Evolutionary conservation across 257 asterid genomes (phyloP), one percentile per base, ranked within the genome.

Genomic region (Solanum paucissectum): DNA sequence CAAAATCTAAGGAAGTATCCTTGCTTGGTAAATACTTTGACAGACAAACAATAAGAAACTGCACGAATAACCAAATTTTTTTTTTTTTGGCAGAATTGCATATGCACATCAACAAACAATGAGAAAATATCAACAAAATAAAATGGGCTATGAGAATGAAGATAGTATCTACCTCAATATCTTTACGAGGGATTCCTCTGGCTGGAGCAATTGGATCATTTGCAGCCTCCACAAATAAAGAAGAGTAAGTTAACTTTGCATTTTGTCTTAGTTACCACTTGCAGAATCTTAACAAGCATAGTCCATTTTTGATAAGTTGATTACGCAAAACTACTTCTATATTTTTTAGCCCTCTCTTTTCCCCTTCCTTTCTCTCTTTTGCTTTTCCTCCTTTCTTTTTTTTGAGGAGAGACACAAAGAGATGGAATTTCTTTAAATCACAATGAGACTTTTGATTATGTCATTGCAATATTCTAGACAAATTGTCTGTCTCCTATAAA

Each of bases 131-230:
- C 85, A 81, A 81, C 85, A 81, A 81, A 21, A 81, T 29, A 81
- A 49, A 29, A 81, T 27, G 34, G 20, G 49, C 21, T 29, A 49
- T 40, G 86, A 87, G 14, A 27, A 32, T 60, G 66, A 64, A 42
- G 29, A 81, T 12, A 68, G 79, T 27, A 40, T 3, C 9, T 73
- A 95, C 98, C 98, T 94, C 91, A 86, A 95, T 94, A 87, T 93
- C 98, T 91, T 97, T 93, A 86, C 95, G 98, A 87, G 98, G 99
- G 86, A 97, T 94, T 87, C 98, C 99, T 74, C 98, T 93, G 76
- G 95, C 91, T 71, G 98, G 99, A 87, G 99, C 99, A 89, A 97
- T 95, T 82, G 99, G 98, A 90, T 97, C 98, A 89, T 97, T 97
- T 89, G 92, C 98, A 85, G 99, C 99, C 99, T 95, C 96, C 69